Evolutionary conservation across 2,329 filamentous ascomycete species (phyloP).

Genomic region (Nemania diffusa): DNA sequence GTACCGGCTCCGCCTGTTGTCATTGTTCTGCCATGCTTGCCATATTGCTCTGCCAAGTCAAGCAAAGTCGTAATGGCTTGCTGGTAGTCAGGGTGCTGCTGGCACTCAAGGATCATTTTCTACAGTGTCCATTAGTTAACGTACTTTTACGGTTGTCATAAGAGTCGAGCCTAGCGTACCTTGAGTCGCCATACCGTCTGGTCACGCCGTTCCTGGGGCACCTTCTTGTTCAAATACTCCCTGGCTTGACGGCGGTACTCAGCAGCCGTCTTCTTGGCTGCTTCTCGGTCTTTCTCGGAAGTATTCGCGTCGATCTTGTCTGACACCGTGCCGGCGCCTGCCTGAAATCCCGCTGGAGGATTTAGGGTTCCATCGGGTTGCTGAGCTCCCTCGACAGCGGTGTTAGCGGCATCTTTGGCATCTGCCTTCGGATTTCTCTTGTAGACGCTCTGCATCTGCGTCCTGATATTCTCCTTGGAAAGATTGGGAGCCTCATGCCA

Average conservation of each 20-base stretch:
- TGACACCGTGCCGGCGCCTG: conserved; percentile 54
- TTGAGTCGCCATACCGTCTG: conserved; percentile 91
- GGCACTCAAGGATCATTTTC: conserved; percentile 98
- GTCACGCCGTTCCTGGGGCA: conserved; percentile 92
- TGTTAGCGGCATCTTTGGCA: conserved; percentile 65
- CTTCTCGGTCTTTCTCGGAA: conserved; percentile 64
- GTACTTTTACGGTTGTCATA: conserved; percentile 73
- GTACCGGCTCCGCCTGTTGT: conserved; percentile 72
- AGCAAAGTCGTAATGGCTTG: conserved; percentile 91
- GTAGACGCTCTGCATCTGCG: conserved; percentile 72
- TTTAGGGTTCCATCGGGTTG: conserved; percentile 41
- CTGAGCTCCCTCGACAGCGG: conserved; percentile 57
- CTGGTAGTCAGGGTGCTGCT: conserved; percentile 93
- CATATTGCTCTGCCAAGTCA: conserved; percentile 84
- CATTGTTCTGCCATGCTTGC: conserved; percentile 74
- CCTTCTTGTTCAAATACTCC: conserved; percentile 84
- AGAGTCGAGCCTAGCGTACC: conserved; percentile 47
- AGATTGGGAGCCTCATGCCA: conserved; percentile 91
- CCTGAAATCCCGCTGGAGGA: conserved; percentile 43
- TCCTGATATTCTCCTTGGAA: conserved; percentile 74
- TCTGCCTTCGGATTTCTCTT: conserved; percentile 67
- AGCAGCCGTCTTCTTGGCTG: conserved; percentile 49
- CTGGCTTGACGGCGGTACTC: conserved; percentile 60
- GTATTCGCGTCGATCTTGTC: conserved; percentile 70
- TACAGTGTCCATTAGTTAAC: conserved; percentile 51